Percentiles rank a stretch among this genome's conserved stretches.
Conservation (phyloP, 2,329 filamentous ascomycete genomes). For the Nectriaceae sp. region DNA sequence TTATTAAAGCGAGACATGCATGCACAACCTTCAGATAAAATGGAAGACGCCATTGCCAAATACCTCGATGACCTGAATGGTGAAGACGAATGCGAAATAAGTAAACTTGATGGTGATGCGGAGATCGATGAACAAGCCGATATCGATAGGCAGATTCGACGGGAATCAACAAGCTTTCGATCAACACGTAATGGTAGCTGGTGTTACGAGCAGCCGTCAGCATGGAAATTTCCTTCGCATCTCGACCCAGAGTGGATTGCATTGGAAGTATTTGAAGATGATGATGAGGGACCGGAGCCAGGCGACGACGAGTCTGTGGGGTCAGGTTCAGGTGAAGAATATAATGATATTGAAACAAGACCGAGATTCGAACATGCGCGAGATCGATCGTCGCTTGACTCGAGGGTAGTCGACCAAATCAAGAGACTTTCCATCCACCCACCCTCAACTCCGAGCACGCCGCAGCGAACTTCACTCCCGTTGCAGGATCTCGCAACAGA, state of each 20-base stretch:
- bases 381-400: slow-evolving; percentile 36
- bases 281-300: slow-evolving; percentile 33
- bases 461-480: slow-evolving; percentile 4
- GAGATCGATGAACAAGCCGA: slow-evolving; percentile 42
- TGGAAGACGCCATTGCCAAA: slow-evolving; percentile 5
- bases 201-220: slow-evolving; percentile 3
- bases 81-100: background rate
- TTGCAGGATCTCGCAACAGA: background rate
- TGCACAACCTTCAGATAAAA: slow-evolving; percentile 7
- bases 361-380: slow-evolving; percentile 11
- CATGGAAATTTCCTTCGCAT: slow-evolving; percentile 61
- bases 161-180: slow-evolving; percentile 13
- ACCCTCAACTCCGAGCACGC: slow-evolving; percentile 7
- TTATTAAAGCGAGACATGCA: slow-evolving; percentile 34
- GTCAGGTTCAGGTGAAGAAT: slow-evolving; percentile 20
- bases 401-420: slow-evolving; percentile 42
- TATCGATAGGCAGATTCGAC: slow-evolving; percentile 47
- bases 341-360: slow-evolving; percentile 29
- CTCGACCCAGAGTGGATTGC: slow-evolving; percentile 91
- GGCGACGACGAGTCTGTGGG: slow-evolving; percentile 54
- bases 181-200: background rate
- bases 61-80: slow-evolving; percentile 46
- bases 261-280: slow-evolving; percentile 78
- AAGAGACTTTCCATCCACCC: slow-evolving; percentile 39
- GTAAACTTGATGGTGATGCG: slow-evolving; percentile 14